Percentiles rank a stretch among this genome's conserved stretches.
Conservation (phyloP, 371 early-diverging fungal species). For the Batkoa obscura region DNA sequence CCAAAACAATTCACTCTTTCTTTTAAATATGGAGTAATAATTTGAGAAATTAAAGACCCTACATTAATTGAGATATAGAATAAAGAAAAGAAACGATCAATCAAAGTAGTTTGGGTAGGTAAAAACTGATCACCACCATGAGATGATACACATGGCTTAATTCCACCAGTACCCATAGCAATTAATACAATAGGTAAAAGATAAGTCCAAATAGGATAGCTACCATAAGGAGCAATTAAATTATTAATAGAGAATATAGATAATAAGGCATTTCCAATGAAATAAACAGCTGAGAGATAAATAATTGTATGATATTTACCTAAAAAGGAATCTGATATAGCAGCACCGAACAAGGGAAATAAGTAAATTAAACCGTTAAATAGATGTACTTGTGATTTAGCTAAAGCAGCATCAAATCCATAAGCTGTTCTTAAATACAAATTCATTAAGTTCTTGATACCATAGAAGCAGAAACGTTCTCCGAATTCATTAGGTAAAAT, state of each 20-base stretch:
- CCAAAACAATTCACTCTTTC: neutral
- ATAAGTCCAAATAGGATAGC: neutral
- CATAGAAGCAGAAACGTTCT: constrained; percentile 11
- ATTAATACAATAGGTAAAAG: neutral
- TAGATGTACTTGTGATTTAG: constrained; percentile 17
- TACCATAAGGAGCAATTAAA: neutral
- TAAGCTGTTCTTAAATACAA: constrained; percentile 11
- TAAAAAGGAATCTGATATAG: constrained; percentile 37
- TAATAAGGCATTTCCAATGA: constrained; percentile 2
- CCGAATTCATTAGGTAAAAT: constrained; percentile 11
- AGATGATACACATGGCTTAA: constrained; percentile 26
- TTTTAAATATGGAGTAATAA: neutral
- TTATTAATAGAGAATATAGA: constrained; percentile 2
- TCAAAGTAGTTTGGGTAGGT: neutral
- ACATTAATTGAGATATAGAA: constrained; percentile 5
- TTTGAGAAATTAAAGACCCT: constrained; percentile 1
- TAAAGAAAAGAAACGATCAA: constrained; percentile 2
- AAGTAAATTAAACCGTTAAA: constrained; percentile 37
- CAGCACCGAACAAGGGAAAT: constrained; percentile 39
- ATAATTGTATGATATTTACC: constrained; percentile 49
- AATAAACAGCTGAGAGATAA: constrained; percentile 1
- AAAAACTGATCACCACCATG: constrained; percentile 26
- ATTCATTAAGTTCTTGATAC: constrained; percentile 7
- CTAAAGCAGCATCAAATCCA: constrained; percentile 8
- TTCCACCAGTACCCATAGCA: constrained; percentile 24